A percentile compares a stretch with the other conserved stretches of the same genome.
Evolutionary conservation across 225 moss, liverwort and hornwort species (phyloP).

Genomic region (Bryum argenteum): DNA sequence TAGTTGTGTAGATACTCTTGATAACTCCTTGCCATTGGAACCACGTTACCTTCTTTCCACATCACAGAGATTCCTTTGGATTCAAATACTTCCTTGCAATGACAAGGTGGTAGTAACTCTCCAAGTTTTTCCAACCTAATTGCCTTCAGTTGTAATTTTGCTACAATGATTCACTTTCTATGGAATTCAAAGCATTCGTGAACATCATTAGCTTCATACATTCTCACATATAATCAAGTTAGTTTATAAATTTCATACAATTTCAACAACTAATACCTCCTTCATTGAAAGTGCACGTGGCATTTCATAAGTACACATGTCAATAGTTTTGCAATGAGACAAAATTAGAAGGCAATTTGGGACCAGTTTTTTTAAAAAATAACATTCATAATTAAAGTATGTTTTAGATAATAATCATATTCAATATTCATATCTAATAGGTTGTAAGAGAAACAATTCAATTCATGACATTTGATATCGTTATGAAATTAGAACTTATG

Average conservation of each 20-base stretch:
- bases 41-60: not conserved
- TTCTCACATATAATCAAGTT: rapidly evolving
- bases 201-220: rapidly evolving
- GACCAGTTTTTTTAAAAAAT: no score
- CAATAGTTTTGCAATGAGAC: no score
- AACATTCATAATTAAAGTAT: no score
- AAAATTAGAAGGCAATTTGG: no score
- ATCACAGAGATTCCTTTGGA: not conserved
- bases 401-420: no score
- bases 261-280: not conserved
- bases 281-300: no score
- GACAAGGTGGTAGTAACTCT: not conserved
- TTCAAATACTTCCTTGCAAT: not conserved
- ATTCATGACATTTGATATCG: no score
- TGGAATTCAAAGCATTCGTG: not conserved
- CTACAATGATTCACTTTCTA: not conserved
- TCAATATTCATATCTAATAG: no score
- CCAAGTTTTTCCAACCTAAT: no score
- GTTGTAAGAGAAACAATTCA: no score
- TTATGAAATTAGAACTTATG: no score
- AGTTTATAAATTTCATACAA: not conserved
- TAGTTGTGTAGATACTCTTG: rapidly evolving
- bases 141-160: rapidly evolving
- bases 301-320: no score
- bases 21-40: rapidly evolving